phyloP scores from a whole-genome alignment of 192 early-diverging fungal species.

The Pilaira anomala region DNA sequence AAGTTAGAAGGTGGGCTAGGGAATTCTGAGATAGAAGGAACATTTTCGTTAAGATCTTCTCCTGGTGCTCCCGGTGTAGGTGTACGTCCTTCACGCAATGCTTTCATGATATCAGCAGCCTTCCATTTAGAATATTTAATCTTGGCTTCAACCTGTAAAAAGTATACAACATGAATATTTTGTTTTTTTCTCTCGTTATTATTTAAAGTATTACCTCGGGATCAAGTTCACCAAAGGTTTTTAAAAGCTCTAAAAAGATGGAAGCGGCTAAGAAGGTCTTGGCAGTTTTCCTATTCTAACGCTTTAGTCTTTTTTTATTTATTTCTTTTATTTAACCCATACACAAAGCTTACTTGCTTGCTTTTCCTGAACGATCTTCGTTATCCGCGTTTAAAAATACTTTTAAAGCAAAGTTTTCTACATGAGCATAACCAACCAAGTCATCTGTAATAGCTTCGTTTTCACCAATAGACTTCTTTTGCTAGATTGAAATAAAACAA shows the following conservation, averaged over 20 bases:
- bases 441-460: conserved; percentile 77
- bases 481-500: too few relatives aligned
- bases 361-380: conserved; percentile 81
- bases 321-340: background rate
- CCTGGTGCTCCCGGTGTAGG: conserved; percentile 61
- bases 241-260: conserved; percentile 84
- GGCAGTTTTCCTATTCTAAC: conserved; percentile 68
- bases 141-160: conserved; percentile 68
- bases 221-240: conserved; percentile 75
- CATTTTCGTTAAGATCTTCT: background rate
- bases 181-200: background rate
- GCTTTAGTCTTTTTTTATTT: background rate
- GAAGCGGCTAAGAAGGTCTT: conserved; percentile 87
- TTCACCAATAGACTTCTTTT: conserved; percentile 58
- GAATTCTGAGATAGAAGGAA: conserved; percentile 32
- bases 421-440: conserved; percentile 69
- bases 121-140: conserved; percentile 97
- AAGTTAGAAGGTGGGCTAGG: conserved; percentile 41
- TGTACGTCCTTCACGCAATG: conserved; percentile 76
- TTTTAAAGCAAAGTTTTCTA: conserved; percentile 87
- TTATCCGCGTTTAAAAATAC: conserved; percentile 90
- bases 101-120: conserved; percentile 91
- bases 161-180: background rate
- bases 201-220: conserved; percentile 43
- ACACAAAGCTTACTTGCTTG: conserved; percentile 63